Evolutionary conservation across 768 basidiomycete species (phyloP), one percentile per base, ranked within the genome.

Genomic region (Serendipita sp.): DNA sequence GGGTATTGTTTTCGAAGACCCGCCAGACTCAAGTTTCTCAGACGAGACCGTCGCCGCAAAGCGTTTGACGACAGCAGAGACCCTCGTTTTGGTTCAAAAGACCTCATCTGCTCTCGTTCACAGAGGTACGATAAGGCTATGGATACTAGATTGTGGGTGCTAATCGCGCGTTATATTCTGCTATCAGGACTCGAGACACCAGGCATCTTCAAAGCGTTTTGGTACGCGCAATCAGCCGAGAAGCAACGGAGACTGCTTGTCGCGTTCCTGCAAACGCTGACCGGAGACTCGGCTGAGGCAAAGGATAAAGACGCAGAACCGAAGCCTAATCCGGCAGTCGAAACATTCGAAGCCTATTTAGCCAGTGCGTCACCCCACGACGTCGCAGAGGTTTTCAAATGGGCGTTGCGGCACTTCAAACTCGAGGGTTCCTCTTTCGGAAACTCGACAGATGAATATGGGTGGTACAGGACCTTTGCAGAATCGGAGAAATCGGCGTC

Each of bases 141-240:
- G 65, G 44, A 53, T 65, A 24, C 68, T 58, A 62, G 63, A 26
- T 65, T 34, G 28, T 20, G 60, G 22, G 45, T 20, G 67, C 31
- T 65, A 61, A 38, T 44, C 41, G 44, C 20, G 60, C 65, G 48
- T 60, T 45, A 28, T 65, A 7, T 41, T 17, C 11, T 16, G 4
- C 28, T 31, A 42, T 17, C 64, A 90, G 88, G 88, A n/a, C 76
- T 89, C 60, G 86, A 89, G 70, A 83, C 84, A 2, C 82, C 87
- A 50, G 89, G 88, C 20, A 77, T 90, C 50, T 90, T 90, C 86
- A 85, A 86, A 67, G 86, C 89, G 3, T 85, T 90, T 70, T 90
- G 86, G 88, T 77, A 85, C 70, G 84, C 87, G 42, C 78, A 88
- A 7, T 88, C 85, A 3, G 81, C 81, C 5, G 79, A 81, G 9